Base-by-base conservation (phyloP, 768 basidiomycete genomes). In the Podaxis sp. region DNA sequence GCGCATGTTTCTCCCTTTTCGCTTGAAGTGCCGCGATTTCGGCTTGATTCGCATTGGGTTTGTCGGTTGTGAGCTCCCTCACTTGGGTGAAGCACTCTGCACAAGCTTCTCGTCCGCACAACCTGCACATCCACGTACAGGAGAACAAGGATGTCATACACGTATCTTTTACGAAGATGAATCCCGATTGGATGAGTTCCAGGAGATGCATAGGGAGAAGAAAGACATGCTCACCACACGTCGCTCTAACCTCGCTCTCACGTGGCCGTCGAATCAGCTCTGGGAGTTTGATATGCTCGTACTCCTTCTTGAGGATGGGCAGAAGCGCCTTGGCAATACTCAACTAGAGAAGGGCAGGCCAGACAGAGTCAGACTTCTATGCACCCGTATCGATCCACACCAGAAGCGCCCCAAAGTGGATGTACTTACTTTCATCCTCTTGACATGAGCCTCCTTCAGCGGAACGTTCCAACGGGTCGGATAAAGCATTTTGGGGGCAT, bases 141-240 rank as follows among this genome's bases (percentile, higher is more conserved):
- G 90, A 89, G 72, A 96, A 96, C 60, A 96, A 86, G 11, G 94
- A 95, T 4, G 93, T 95, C 81, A 93, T 90, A 72, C 95, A 97
- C 1, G 90, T 93, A 73, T 97, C 94, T 96, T 48, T 48, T 48
- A 48, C 21, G 21, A 48, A 5, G 13, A 38, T 10, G 36, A 6
- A 35, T 55, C 27, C 13, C 7, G 44, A 50, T 53, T 46, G 28
- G 32, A 25, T 28, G 21, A 40, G 21, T 37, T 48, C 16, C 1
- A 21, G 25, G n/a, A 53, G 32, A 25, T n/a, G 6, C 27, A 14
- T 44, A 40, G 13, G 14, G 37, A 50, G 58, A 59, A 51, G 54
- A 55, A 64, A 55, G 63, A 58, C 54, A 27, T 37, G 74, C 87
- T 59, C 70, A 92, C 91, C 93, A 67, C 93, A 95, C 25, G 90